Evolutionary conservation across 1,284 basidiomycete species (phyloP), one percentile per base, ranked within the genome.

Genomic region (Cronartium quercuum): DNA sequence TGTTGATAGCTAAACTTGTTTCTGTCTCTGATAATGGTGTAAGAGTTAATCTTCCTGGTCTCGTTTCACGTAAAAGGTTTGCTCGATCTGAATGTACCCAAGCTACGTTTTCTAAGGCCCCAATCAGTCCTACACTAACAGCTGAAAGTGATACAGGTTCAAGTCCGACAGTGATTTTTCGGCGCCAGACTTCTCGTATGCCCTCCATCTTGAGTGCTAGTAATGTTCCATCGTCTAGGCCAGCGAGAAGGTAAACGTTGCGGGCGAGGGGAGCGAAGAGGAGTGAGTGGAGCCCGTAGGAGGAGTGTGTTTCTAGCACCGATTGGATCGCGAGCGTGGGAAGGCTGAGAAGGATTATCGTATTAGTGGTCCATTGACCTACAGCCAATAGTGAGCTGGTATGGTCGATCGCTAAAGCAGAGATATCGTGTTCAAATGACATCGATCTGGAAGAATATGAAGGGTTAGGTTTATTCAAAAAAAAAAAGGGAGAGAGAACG

Each of bases 361-460:
- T 62, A 51, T 70, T 70, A 34, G 38, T 70, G 38, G 55, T 51
- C 68, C 68, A 70, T 70, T 70, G 40, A 29, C 35, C 60, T n/a
- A 61, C 68, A 21, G 68, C 68, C 0, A 70, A 34, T 18, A 70
- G 38, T 1, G 62, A 47, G 62, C 63, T 42, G 41, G 15, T 51
- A 18, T 40, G 60, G 42, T 70, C 68, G 24, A 70, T 63, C 21
- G 68, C 68, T 41, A 70, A 70, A 24, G 41, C 51, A 41, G 68
- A 70, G 35, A 70, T 40, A n/a, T 70, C 68, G 44, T 62, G 42
- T 7, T 10, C 18, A 29, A 70, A 70, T 40, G 35, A 29, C 55
- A n/a, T 60, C 10, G 67, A 41, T 40, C 67, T 68, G 60, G 29
- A 18, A 12, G 35, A 6, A 13, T 15, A 61, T 61, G 6, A 35